Percentiles rank a stretch among this genome's conserved stretches.
phyloP scores from a whole-genome alignment of 257 asterid genomes.

The Nicotiana undulata region DNA sequence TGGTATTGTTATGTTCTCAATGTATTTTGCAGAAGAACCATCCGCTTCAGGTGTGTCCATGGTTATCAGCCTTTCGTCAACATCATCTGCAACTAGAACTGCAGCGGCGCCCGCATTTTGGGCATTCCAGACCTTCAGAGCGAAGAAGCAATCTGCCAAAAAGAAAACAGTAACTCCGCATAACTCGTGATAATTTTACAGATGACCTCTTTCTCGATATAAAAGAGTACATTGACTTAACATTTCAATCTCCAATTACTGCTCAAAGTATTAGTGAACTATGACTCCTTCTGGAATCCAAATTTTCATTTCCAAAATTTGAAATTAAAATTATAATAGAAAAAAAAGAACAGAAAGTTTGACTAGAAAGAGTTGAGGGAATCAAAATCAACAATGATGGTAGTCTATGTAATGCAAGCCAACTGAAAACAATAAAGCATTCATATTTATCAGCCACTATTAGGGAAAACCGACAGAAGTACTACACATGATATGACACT shows the following conservation, averaged over 20 bases:
- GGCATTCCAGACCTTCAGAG: slow-evolving; percentile 92
- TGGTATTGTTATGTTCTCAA: slow-evolving; percentile 79
- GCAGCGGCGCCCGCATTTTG: slow-evolving; percentile 97
- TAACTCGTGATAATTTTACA: background rate
- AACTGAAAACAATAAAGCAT: background rate
- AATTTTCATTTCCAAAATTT: background rate
- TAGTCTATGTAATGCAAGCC: background rate
- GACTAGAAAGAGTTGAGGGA: background rate
- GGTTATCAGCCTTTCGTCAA: slow-evolving; percentile 68
- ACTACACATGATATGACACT: background rate
- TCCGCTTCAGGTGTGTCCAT: slow-evolving; percentile 92
- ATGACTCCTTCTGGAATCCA: background rate
- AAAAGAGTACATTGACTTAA: background rate
- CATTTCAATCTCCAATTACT: background rate
- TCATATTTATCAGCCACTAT: slow-evolving; percentile 1
- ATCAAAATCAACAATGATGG: background rate
- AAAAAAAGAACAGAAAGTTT: background rate
- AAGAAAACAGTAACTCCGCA: slow-evolving; percentile 3
- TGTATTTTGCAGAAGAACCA: slow-evolving; percentile 42
- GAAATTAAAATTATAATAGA: background rate
- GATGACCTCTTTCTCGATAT: background rate
- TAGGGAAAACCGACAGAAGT: background rate
- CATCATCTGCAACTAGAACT: slow-evolving; percentile 73
- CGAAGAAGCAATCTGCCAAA: slow-evolving; percentile 79
- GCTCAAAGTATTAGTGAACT: background rate